Percentiles rank a stretch among this genome's conserved stretches.
These are phyloP conservation scores for Zasmidium angulare DNA, from an alignment of 2,329 filamentous ascomycete genomes.

Conservation along the genomic window DNA sequence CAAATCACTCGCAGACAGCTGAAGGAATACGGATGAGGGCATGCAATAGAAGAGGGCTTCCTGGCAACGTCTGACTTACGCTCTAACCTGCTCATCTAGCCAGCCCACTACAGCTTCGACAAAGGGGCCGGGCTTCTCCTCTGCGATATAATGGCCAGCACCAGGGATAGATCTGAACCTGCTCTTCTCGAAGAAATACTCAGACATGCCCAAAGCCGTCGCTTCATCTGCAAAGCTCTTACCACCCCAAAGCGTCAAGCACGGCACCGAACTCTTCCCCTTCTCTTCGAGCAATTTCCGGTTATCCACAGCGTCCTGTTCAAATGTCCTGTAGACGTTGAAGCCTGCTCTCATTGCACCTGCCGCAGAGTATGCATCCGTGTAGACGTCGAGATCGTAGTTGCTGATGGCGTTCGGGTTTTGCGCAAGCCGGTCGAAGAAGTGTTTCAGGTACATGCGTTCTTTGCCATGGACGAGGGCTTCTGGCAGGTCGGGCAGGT, in stretches of 20 bases:
- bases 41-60: background rate
- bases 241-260: constrained; percentile 35
- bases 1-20: no score
- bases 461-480: constrained; percentile 42
- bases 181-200: constrained; percentile 35
- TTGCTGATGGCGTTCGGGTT: constrained; percentile 40
- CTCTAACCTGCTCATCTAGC: constrained; percentile 21
- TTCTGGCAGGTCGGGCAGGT: constrained; percentile 41
- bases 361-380: constrained; percentile 34
- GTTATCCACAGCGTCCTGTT: constrained; percentile 31
- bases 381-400: constrained; percentile 42
- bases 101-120: constrained; percentile 33
- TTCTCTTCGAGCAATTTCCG: constrained; percentile 11
- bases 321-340: constrained; percentile 37
- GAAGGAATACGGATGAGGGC: background rate
- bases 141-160: constrained; percentile 39
- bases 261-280: constrained; percentile 28
- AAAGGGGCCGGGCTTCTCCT: constrained; percentile 42
- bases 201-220: constrained; percentile 25
- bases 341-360: constrained; percentile 36
- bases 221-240: constrained; percentile 31
- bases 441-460: constrained; percentile 45
- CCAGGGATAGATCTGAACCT: constrained; percentile 28
- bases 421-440: constrained; percentile 42
- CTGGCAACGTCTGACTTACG: background rate